phyloP scores from a whole-genome alignment of 2,329 filamentous ascomycete species.

The Cladosporium austrohemisphaericum region DNA sequence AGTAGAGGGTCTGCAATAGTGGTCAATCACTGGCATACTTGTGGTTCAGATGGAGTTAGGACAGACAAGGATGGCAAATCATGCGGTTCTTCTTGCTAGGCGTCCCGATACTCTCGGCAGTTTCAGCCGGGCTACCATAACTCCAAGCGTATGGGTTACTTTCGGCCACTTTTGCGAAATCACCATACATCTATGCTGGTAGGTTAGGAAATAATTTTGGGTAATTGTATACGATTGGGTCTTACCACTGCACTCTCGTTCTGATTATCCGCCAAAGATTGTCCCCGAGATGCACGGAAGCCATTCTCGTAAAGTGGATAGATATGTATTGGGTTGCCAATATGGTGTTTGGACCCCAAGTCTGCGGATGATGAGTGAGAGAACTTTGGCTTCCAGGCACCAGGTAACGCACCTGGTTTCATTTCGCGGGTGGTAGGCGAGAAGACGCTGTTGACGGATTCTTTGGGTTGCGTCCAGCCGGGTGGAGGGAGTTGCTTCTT shows the following conservation, averaged over 20 bases:
- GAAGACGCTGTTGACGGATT: conserved; percentile 48
- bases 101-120: conserved; percentile 51
- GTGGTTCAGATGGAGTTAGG: too few relatives aligned
- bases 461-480: conserved; percentile 53
- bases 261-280: conserved; percentile 55
- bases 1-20: conserved; percentile 56
- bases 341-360: conserved; percentile 53
- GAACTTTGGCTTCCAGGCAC: conserved; percentile 7
- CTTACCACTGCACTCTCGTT: conserved; percentile 50
- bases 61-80: conserved; percentile 64
- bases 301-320: conserved; percentile 66
- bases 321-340: conserved; percentile 63
- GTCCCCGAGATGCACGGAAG: conserved; percentile 54
- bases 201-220: too few relatives aligned
- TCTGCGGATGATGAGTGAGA: conserved; percentile 36
- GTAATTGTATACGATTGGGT: too few relatives aligned
- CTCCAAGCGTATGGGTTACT: conserved; percentile 56
- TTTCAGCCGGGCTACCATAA: conserved; percentile 45
- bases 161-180: conserved; percentile 57
- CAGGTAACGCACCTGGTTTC: conserved; percentile 21
- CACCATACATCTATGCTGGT: conserved; percentile 50
- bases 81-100: conserved; percentile 58
- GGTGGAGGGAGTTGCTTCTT: conserved; percentile 54
- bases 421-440: conserved; percentile 48
- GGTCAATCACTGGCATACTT: too few relatives aligned